Base-by-base conservation (phyloP, 2,329 filamentous ascomycete genomes). In the Fusarium brevicatenulatum region DNA sequence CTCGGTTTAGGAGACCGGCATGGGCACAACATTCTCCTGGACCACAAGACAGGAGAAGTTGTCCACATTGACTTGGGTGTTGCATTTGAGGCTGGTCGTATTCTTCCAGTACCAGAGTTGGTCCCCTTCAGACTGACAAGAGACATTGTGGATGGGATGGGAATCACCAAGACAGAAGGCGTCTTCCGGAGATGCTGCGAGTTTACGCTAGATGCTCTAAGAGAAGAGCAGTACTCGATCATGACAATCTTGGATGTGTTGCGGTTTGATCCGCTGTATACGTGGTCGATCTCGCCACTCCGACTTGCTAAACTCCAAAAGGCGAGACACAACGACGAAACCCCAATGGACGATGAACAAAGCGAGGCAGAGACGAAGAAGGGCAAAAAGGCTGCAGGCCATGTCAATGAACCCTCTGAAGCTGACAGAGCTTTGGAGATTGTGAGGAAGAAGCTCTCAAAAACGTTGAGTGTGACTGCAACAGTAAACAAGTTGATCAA, bases 171-270 rank as follows among this genome's bases (percentile, higher is more conserved):
- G 77, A 97, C 95, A 0, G 97, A 99, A 81, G 96, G 96, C 7
- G 95, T 98, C 0, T 99, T 98, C 85, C 90, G 96, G 12, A 91
- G 97, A n/a, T 98, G 95, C 83, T 99, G 96, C 81, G 97, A 99
- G 80, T 98, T 98, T 80, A 98, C 95, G 0, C 89, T 99, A 37
- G 95, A 98, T 70, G 95, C 97, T 4, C 86, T 99, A 40, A 91
- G 96, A n/a, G 93, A 97, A 77, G 96, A 99, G 81, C 93, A 93
- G 18, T 97, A 97, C 80, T 95, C 93, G 49, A 99, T 99, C 84
- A 98, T 98, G 95, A 98, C 96, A 1, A 95, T 99, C 59, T 90
- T 99, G 25, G 97, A 99, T 79, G 97, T 99, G 28, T 85, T 99
- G 66, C 92, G 97, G n/a, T 98, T 98, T 82, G 96, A 99, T 86